Percentiles rank a stretch among this genome's conserved stretches.
Conservation (phyloP, 2,329 filamentous ascomycete species). For the Penicillium sp. region DNA sequence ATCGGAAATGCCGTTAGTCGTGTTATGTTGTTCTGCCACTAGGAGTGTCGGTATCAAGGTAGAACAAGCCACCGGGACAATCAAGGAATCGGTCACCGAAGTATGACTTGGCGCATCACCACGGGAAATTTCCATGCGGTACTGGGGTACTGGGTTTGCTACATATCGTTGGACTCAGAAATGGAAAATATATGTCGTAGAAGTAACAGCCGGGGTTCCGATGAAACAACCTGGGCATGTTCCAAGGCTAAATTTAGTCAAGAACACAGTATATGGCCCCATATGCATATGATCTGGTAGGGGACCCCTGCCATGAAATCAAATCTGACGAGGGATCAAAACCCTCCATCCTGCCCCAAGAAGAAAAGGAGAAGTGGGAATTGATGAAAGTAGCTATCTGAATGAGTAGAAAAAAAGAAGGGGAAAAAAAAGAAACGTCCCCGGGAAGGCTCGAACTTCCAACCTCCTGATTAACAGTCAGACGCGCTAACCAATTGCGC, state of each 20-base stretch:
- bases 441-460: slow-evolving; percentile 2
- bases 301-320: neutral
- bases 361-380: no score
- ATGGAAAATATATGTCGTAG: slow-evolving; percentile 48
- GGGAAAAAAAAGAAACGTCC: neutral
- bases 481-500: slow-evolving; percentile 2
- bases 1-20: neutral
- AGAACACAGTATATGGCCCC: no score
- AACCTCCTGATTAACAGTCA: slow-evolving; percentile 2
- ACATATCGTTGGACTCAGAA: no score
- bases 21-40: neutral
- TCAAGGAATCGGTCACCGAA: slow-evolving; percentile 34
- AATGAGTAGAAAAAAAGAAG: neutral
- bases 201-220: slow-evolving; percentile 44
- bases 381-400: no score
- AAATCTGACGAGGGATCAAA: neutral
- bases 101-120: slow-evolving; percentile 37
- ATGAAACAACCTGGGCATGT: no score
- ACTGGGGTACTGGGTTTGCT: no score
- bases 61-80: no score
- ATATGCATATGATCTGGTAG: no score
- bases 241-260: neutral
- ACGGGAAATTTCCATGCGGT: slow-evolving; percentile 39
- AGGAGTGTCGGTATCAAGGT: neutral
- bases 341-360: neutral